Evolutionary conservation across 2,329 filamentous ascomycete genomes (phyloP), one percentile per base, ranked within the genome.

Genomic region (Sclerotinia sclerotiorum): DNA sequence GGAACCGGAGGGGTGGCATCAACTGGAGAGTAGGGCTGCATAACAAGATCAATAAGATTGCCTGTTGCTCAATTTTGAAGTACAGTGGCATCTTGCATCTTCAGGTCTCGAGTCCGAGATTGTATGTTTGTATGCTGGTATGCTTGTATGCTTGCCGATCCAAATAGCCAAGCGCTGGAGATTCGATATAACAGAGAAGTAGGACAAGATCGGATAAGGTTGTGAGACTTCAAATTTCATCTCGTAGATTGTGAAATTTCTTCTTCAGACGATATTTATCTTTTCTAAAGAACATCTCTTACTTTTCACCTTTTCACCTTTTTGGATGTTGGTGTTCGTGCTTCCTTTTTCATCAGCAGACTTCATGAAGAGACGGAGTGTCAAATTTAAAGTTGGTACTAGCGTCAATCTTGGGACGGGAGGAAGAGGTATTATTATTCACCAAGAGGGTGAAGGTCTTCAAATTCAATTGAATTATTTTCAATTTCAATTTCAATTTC

Each of bases 121-220:
- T 48, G 54, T 46, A 39, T 39, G 10, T 13, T 39, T 39, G 39
- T 13, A 44, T 57, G 21, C 52, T 57, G 35, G 39, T 24, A 65
- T 61, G 56, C 24, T 52, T 46, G 57, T 44, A 62, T 46, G n/a
- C 54, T n/a, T 32, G 58, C 1, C 62, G n/a, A 48, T 67, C 44
- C 24, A 49, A 44, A 21, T n/a, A 67, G 17, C 35, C 56, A 63
- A 67, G 56, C 49, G 32, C 57, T 62, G 57, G 15, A 62, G 58
- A 54, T 68, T 60, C 55, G 65, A 63, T 70, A 69, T 63, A 67
- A 49, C 17, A 27, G 39, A 46, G 44, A 49, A 65, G 69, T 71
- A 32, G 61, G 27, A 70, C 70, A 67, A 69, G 68, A 72, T 71
- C 52, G 58, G 68, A 68, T 49, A 49, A 69, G 62, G 65, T 67